Evolutionary conservation across 495 filamentous ascomycete genomes (phyloP), one percentile per base, ranked within the genome.

Genomic region (Penicillium chermesinum): DNA sequence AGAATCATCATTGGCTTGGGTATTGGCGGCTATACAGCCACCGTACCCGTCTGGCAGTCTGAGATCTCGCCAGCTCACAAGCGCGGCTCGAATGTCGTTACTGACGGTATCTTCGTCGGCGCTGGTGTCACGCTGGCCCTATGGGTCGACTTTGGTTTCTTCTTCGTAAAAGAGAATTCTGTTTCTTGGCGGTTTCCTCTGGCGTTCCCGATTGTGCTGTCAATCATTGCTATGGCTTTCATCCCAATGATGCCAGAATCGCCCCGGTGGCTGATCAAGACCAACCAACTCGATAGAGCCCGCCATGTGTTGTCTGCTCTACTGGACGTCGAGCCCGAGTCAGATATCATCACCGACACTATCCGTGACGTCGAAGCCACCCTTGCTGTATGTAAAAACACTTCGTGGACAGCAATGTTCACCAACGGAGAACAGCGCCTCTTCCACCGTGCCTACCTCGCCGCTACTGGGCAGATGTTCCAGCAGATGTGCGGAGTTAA

Each of bases 141-240:
- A 41, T 86, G 82, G 83, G 71, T 85, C n/a, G 82, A 84, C 56
- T 83, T 78, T 35, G 75, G 73, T 2, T 77, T 74, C 48, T 72
- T 77, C 52, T 73, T 78, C 33, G 64, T 73, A 25, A 78, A 70
- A 32, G 61, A 60, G 4, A 76, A 69, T 20, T 59, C 76, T 13
- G 72, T 83, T 18, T 69, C 73, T 21, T 85, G 82, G 82, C 67
- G 82, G 6, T 82, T 86, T 47, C 83, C 82, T 0, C 73, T 86
- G 36, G 81, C 75, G 8, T 82, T 86, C 63, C 83, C 84, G 62
- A 78, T 83, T 35, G 58, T 81, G 13, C 69, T 77, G 0, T 73
- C 80, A 0, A 49, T 81, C 1, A 50, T 76, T n/a, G 74, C 84
- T 6, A 66, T 81, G 49, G 50, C 36, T 8, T 63, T 62, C 17